A percentile compares a stretch with the other conserved stretches of the same genome.
Evolutionary conservation across 345 rosid species (phyloP).

Genomic region (Angophora floribunda): DNA sequence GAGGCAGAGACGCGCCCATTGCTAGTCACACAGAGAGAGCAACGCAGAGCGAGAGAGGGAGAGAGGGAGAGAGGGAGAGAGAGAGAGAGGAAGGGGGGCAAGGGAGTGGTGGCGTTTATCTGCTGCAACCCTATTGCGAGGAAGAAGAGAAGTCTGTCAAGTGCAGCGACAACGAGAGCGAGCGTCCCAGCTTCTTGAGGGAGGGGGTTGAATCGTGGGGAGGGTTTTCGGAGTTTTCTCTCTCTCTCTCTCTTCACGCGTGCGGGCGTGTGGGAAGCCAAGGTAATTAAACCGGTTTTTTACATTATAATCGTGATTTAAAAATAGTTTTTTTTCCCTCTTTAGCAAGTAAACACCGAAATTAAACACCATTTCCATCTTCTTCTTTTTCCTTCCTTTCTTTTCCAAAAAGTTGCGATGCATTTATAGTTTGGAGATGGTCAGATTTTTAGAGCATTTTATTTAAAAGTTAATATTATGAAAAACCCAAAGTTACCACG

Average conservation of each 20-base stretch:
- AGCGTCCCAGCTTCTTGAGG: background rate
- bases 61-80: background rate
- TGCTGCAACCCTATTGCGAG: conserved; percentile 72
- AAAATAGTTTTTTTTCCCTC: background rate
- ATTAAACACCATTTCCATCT: background rate
- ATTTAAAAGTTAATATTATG: too few species aligned
- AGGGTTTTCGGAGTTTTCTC: background rate
- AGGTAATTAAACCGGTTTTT: background rate
- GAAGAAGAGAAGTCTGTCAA: background rate
- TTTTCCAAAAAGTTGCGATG: background rate
- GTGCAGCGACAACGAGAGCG: background rate
- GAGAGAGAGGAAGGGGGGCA: background rate
- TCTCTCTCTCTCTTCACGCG: background rate
- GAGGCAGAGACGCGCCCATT: conserved; percentile 98
- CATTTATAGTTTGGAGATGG: background rate
- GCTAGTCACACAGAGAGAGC: background rate
- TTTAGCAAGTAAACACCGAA: background rate
- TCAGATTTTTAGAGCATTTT: background rate
- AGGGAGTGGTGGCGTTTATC: conserved; percentile 52
- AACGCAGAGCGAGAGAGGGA: background rate
- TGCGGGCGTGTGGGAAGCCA: background rate
- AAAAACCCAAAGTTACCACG: too few species aligned
- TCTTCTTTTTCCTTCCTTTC: background rate
- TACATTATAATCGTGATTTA: background rate
- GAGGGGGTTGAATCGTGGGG: background rate